Evolutionary conservation across 2,329 filamentous ascomycete genomes (phyloP).

Genomic region (Purpureocillium lavendulum): DNA sequence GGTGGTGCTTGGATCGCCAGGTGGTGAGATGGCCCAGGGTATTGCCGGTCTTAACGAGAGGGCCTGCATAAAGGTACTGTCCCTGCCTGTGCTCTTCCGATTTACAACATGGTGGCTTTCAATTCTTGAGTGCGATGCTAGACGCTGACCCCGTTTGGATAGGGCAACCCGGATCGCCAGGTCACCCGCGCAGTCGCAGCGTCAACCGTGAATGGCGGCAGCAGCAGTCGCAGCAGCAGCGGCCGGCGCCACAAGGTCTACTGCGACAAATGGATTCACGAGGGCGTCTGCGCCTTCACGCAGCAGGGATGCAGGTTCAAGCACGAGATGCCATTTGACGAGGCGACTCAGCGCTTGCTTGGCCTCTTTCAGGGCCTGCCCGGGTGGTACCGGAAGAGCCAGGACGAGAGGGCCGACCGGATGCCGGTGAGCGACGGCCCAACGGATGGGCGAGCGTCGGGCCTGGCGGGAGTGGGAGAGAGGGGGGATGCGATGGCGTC

Average conservation of each 20-base stretch:
- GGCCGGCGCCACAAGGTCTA: conserved; percentile 57
- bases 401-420: conserved; percentile 34
- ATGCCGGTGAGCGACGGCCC: not conserved
- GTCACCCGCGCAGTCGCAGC: not conserved
- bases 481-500: not conserved
- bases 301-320: conserved; percentile 85
- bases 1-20: conserved; percentile 36
- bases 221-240: not conserved
- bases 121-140: too few species aligned
- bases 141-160: too few species aligned
- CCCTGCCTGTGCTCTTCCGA: too few species aligned
- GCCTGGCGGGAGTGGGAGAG: not conserved
- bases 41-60: conserved; percentile 27
- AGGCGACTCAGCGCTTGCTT: conserved; percentile 55
- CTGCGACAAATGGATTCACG: conserved; percentile 85
- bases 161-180: too few species aligned
- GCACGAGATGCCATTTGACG: conserved; percentile 77
- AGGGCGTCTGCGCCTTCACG: conserved; percentile 74
- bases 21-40: conserved; percentile 26
- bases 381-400: conserved; percentile 46
- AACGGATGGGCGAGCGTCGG: not conserved
- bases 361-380: conserved; percentile 63
- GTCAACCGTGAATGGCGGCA: not conserved
- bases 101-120: too few species aligned
- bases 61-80: conserved; percentile 8